Evolutionary conservation across 768 basidiomycete species (phyloP), one percentile per base, ranked within the genome.

Genomic region (Leccinum boreale): DNA sequence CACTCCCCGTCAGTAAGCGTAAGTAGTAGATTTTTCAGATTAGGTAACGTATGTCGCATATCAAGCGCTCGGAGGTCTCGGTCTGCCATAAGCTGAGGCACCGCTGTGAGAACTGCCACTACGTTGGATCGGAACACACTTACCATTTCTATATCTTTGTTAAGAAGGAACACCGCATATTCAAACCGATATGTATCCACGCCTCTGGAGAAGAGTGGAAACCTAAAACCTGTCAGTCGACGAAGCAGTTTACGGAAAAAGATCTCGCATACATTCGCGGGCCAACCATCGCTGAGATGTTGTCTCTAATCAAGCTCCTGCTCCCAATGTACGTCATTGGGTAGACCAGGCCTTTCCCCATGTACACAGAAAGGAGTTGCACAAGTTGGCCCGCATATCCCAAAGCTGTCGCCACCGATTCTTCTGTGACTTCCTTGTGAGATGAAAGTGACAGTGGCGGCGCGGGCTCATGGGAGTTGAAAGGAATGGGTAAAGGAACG

Each of bases 161-260:
- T 99, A 31, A 98, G 78, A 44, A 99, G 74, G 72, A 94, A 98
- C 4, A 98, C 96, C 4, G 87, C 97, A 76, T 98, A 99, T 72
- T 98, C 96, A 67, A 96, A 99, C 24, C 97, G 82, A 74, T 98
- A 98, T 45, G 89, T 90, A 70, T 98, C 97, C 57, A 98, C 95
- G 5, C 95, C 94, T 74, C 85, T 91, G 1, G 92, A 87, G 72
- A 93, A 99, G 29, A 99, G 76, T 17, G 97, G 97, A 72, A 98
- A 99, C 82, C 95, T 97, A 64, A 49, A 57, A 39, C 31, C 23
- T 17, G 48, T 73, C 56, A 67, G 53, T 55, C 45, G 19, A 52
- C 14, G 14, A 42, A 17, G 48, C 44, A 49, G 55, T 54, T 45
- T 23, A 31, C 23, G 54, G 53, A 48, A 9, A 49, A 52, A 60